Conservation (phyloP, 1,284 basidiomycete genomes). For the Cryptococcus maquisensis region DNA sequence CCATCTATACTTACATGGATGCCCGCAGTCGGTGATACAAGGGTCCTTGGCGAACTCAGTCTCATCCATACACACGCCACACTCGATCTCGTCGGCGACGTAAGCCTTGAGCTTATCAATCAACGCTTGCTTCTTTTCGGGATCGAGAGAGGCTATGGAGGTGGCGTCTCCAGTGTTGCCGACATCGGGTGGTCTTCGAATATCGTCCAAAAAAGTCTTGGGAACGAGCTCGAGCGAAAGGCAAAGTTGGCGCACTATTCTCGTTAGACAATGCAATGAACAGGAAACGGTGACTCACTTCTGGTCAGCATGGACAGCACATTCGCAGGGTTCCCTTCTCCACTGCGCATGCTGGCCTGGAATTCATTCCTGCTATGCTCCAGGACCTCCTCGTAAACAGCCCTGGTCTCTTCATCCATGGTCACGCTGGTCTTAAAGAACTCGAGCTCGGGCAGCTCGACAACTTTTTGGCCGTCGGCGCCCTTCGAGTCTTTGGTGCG, state of each 20-base stretch:
- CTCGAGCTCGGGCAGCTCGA: constrained; percentile 68
- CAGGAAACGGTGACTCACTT: constrained; percentile 22
- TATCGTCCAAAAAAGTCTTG: constrained; percentile 65
- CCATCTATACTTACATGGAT: constrained; percentile 52
- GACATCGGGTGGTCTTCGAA: constrained; percentile 51
- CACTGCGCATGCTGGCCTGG: constrained; percentile 50
- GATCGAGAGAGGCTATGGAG: constrained; percentile 18
- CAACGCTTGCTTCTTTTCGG: constrained; percentile 51
- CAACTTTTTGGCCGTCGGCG: constrained; percentile 62
- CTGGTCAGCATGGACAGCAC: constrained; percentile 78
- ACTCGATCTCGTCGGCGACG: constrained; percentile 79
- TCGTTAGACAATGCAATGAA: not conserved
- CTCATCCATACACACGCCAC: constrained; percentile 44
- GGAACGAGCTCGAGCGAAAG: constrained; percentile 77
- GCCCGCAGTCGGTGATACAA: constrained; percentile 72
- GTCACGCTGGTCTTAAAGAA: constrained; percentile 54
- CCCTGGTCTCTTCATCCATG: constrained; percentile 62
- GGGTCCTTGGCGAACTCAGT: constrained; percentile 56
- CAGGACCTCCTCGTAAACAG: constrained; percentile 71
- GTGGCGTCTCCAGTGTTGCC: constrained; percentile 41
- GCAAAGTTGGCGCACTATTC: constrained; percentile 68
- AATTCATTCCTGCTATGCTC: constrained; percentile 61
- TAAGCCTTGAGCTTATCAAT: constrained; percentile 62
- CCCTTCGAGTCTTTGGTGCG: constrained; percentile 87
- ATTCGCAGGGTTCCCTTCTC: constrained; percentile 46